These are phyloP conservation scores for Didymellaceae sp. DNA, from an alignment of 2,329 filamentous ascomycete species.

Conservation along the genomic window DNA sequence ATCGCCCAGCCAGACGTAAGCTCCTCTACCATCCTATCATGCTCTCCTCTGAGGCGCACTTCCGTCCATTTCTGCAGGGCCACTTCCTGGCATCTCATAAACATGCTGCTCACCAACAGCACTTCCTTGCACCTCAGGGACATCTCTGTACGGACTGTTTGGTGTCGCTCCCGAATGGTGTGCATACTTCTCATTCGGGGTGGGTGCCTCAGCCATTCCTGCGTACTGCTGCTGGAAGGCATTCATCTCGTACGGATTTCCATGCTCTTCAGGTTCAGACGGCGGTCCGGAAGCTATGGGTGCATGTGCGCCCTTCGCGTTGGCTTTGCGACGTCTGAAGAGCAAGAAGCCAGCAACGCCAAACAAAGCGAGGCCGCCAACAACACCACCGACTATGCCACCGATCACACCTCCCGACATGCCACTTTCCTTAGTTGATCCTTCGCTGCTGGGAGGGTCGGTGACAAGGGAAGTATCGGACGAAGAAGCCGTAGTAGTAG, in stretches of 20 bases:
- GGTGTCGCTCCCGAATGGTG: background rate
- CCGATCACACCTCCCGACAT: constrained; percentile 25
- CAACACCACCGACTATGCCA: constrained; percentile 25
- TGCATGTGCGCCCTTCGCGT: constrained; percentile 6
- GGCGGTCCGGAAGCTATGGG: constrained; percentile 2
- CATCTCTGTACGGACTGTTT: constrained; percentile 2
- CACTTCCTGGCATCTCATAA: constrained; percentile 12
- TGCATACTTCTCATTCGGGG: constrained; percentile 17
- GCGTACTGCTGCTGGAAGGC: constrained; percentile 7
- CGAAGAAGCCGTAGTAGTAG: background rate
- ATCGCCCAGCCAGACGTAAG: background rate
- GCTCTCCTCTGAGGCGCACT: background rate
- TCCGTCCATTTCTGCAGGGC: constrained; percentile 17
- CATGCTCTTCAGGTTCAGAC: constrained; percentile 14
- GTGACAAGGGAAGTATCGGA: background rate
- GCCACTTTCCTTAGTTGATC: constrained; percentile 1
- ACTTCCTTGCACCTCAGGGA: constrained; percentile 7
- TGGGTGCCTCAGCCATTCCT: constrained; percentile 6
- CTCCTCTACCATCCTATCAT: background rate
- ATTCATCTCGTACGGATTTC: constrained; percentile 18
- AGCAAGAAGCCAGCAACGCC: constrained; percentile 17
- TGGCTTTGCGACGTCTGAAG: constrained; percentile 12
- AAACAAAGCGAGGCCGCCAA: constrained; percentile 22
- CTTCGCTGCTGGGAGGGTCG: background rate
- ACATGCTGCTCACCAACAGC: background rate